Percentiles rank a stretch among this genome's conserved stretches.
phyloP scores from a whole-genome alignment of 192 early-diverging fungal species.

The Bifiguratus adelaidae region DNA sequence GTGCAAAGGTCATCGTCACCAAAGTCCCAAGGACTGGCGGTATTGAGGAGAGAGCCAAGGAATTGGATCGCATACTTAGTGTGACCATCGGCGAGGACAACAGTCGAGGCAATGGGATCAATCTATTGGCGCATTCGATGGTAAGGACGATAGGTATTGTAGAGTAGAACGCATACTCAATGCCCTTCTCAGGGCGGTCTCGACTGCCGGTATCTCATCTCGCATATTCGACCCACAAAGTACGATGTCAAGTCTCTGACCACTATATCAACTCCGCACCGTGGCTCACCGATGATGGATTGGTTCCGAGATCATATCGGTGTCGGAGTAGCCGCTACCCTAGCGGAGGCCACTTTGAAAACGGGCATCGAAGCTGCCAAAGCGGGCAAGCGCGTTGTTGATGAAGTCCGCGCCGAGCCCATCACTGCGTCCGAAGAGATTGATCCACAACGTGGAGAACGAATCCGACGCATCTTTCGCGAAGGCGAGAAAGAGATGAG shows the following conservation, averaged over 20 bases:
- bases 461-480: no score
- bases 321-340: conserved; percentile 49
- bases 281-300: conserved; percentile 90
- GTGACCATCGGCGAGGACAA: conserved; percentile 32
- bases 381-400: background rate
- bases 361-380: no score
- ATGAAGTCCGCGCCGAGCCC: no score
- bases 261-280: conserved; percentile 90
- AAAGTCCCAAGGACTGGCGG: conserved; percentile 66
- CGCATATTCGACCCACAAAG: conserved; percentile 61
- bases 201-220: conserved; percentile 85
- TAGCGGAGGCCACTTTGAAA: conserved; percentile 6
- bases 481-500: no score
- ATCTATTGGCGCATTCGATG: conserved; percentile 93
- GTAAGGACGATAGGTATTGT: conserved; percentile 17
- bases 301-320: conserved; percentile 82
- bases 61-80: conserved; percentile 60
- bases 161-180: background rate
- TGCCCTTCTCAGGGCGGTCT: conserved; percentile 63
- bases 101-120: conserved; percentile 40
- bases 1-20: conserved; percentile 72
- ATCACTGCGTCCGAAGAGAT: no score
- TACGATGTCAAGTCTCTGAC: conserved; percentile 74
- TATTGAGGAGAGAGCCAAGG: conserved; percentile 63
- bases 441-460: no score